phyloP scores from a whole-genome alignment of 106 monocot genomes.

The Dioscorea alata region DNA sequence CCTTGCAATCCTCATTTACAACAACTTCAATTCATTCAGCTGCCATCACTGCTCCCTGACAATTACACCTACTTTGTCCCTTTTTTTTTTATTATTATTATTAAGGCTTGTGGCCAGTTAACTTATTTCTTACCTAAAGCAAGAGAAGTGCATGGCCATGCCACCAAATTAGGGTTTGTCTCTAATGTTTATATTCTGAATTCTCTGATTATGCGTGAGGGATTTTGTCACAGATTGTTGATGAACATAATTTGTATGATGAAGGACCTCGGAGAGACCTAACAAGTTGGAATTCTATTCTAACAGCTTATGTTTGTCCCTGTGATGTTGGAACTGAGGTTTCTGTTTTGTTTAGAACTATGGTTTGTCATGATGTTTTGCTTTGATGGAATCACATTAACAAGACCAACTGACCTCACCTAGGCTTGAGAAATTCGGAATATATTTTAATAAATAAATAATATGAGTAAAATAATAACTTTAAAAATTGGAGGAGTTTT shows the following conservation, averaged over 20 bases:
- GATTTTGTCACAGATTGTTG: background rate
- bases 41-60: background rate
- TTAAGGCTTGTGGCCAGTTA: background rate
- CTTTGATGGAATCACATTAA: background rate
- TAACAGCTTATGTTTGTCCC: background rate
- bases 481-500: too few relatives aligned
- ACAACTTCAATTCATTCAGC: background rate
- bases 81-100: too few relatives aligned
- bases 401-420: too few relatives aligned
- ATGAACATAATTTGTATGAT: background rate
- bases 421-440: too few relatives aligned
- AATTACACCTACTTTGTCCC: background rate
- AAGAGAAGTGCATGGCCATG: background rate
- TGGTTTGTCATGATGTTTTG: background rate
- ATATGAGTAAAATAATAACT: too few relatives aligned
- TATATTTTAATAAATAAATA: too few relatives aligned
- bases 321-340: background rate
- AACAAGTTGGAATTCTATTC: conserved; percentile 1
- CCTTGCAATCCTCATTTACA: background rate
- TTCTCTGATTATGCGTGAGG: background rate
- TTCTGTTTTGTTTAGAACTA: background rate
- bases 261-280: background rate
- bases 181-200: background rate
- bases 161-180: background rate
- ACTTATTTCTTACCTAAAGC: background rate